Evolutionary conservation across 345 rosid genomes (phyloP).

Genomic region (Turritis glabra): DNA sequence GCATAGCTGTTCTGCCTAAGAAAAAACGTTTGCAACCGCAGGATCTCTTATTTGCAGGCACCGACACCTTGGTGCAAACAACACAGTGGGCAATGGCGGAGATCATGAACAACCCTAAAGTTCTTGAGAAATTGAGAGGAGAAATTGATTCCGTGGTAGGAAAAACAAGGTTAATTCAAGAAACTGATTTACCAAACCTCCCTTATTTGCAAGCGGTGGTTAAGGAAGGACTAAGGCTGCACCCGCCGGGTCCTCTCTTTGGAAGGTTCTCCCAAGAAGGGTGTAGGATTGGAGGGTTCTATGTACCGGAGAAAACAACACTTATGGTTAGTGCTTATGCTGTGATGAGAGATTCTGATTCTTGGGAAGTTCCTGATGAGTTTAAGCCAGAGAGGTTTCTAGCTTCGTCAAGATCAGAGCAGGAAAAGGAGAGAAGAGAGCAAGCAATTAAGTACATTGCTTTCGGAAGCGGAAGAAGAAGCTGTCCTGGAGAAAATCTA

Average conservation of each 20-base stretch:
- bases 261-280: conserved; percentile 8
- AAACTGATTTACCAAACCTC: conserved; percentile 55
- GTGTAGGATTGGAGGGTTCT: conserved; percentile 1
- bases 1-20: not conserved
- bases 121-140: conserved; percentile 51
- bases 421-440: conserved; percentile 5
- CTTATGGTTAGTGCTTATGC: conserved; percentile 43
- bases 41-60: conserved; percentile 28
- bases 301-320: conserved; percentile 6
- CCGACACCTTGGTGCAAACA: conserved; percentile 3
- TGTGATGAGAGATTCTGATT: conserved; percentile 48
- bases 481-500: conserved; percentile 55
- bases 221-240: conserved; percentile 46
- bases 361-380: conserved; percentile 54
- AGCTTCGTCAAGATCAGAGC: not conserved
- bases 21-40: not conserved
- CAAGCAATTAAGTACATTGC: conserved; percentile 17
- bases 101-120: conserved; percentile 50
- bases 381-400: conserved; percentile 34
- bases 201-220: conserved; percentile 59
- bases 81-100: conserved; percentile 63
- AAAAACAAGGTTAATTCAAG: conserved; percentile 51
- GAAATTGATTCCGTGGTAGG: conserved; percentile 57
- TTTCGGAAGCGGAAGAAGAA: conserved; percentile 21
- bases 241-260: not conserved